phyloP scores from a whole-genome alignment of 2,329 filamentous ascomycete genomes.

The Fusarium phyllophilum region DNA sequence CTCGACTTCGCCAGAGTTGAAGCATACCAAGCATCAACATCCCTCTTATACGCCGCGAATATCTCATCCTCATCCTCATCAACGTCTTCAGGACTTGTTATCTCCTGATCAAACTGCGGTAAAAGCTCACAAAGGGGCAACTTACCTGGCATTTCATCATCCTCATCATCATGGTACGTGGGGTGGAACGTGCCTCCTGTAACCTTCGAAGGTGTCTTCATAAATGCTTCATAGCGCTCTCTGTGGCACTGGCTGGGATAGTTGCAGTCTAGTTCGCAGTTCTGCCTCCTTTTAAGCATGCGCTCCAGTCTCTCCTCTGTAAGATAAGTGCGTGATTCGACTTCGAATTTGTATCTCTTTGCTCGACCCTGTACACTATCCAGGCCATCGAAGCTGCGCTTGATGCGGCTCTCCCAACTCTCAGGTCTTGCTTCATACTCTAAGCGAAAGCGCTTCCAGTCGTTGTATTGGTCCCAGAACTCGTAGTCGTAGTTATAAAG shows the following conservation, averaged over 20 bases:
- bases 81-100: not conserved
- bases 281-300: conserved; percentile 11
- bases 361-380: not conserved
- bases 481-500: conserved; percentile 44
- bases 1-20: not conserved
- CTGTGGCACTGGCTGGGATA: conserved; percentile 37
- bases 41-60: conserved; percentile 2
- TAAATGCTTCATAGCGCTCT: conserved; percentile 3
- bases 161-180: not conserved
- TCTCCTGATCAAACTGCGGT: conserved; percentile 3
- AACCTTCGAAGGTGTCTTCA: not conserved
- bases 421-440: not conserved
- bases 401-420: conserved; percentile 7
- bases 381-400: not conserved
- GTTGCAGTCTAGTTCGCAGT: conserved; percentile 40
- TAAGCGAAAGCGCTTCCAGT: conserved; percentile 43
- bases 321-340: not conserved
- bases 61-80: conserved; percentile 1
- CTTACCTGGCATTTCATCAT: not conserved
- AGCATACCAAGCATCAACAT: conserved; percentile 9
- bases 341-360: not conserved
- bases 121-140: conserved; percentile 18
- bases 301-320: not conserved
- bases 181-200: not conserved
- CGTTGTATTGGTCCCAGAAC: conserved; percentile 44